phyloP scores from a whole-genome alignment of 176 grass and related monocot species.

The Bothriochloa decipiens region DNA sequence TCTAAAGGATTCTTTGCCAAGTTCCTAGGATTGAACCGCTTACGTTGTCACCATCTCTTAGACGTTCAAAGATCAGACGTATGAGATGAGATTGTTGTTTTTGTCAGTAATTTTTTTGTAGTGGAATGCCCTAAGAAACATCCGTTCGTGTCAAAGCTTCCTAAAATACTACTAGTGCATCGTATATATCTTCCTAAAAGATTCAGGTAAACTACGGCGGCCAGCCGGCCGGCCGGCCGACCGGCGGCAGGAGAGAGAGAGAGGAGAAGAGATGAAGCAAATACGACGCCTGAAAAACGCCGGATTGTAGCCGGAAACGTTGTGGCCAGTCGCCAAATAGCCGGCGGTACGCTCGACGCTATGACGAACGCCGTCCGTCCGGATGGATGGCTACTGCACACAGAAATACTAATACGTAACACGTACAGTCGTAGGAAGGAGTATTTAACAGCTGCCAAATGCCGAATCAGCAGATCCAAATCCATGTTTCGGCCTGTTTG shows the following conservation, averaged over 20 bases:
- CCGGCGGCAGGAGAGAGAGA: neutral
- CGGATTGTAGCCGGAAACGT: neutral
- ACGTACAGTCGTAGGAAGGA: neutral
- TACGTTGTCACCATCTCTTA: too few species aligned
- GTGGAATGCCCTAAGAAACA: too few species aligned
- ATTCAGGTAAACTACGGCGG: neutral
- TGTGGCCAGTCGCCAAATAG: conserved; percentile 22
- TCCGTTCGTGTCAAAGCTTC: too few species aligned
- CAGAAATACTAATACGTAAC: neutral
- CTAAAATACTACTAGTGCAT: too few species aligned
- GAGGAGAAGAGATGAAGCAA: neutral
- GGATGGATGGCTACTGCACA: neutral
- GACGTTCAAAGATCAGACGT: too few species aligned
- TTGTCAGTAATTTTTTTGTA: too few species aligned
- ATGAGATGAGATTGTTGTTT: too few species aligned
- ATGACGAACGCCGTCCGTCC: neutral
- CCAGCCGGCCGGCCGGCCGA: neutral
- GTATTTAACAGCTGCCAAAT: conserved; percentile 1
- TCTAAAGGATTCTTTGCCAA: too few species aligned
- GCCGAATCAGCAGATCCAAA: conserved; percentile 6
- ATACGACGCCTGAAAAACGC: neutral
- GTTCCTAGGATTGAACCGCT: too few species aligned
- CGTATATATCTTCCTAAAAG: too few species aligned
- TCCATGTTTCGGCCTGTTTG: neutral
- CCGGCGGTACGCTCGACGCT: conserved; percentile 16